phyloP scores from a whole-genome alignment of 1,284 basidiomycete species.

The Sporisorium scitamineum region DNA sequence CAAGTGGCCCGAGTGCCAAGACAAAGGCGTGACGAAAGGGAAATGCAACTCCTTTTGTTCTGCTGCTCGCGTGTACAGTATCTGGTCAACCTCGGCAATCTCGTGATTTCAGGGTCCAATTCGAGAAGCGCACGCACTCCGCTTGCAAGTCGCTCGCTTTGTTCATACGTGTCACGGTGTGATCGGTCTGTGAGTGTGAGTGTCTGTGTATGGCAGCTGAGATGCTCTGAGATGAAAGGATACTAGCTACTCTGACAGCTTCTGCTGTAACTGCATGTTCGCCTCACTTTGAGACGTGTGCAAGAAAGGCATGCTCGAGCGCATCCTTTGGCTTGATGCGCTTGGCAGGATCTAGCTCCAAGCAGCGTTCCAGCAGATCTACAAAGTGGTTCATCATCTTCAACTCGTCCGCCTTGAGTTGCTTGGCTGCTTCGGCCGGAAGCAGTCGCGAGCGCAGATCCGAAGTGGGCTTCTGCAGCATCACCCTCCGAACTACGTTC shows the following conservation, averaged over 20 bases:
- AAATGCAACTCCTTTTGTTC: background rate
- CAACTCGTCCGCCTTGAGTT: conserved; percentile 87
- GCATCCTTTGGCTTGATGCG: conserved; percentile 89
- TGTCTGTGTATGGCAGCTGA: too few relatives aligned
- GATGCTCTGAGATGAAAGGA: too few relatives aligned
- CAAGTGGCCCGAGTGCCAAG: background rate
- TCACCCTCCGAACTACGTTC: conserved; percentile 84
- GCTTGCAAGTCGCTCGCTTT: background rate
- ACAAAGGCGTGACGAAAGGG: conserved; percentile 6
- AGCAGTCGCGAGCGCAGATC: conserved; percentile 86
- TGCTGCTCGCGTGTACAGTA: conserved; percentile 6
- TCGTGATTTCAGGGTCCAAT: conserved; percentile 12
- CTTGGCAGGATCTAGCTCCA: conserved; percentile 87
- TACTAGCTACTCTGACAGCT: background rate
- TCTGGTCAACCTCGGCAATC: background rate
- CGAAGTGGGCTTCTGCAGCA: conserved; percentile 83
- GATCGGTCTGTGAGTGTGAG: too few relatives aligned
- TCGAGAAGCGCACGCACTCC: background rate
- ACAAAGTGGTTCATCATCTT: conserved; percentile 86
- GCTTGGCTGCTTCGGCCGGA: conserved; percentile 78
- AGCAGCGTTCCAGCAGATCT: conserved; percentile 90
- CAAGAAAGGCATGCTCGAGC: conserved; percentile 82
- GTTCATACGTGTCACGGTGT: too few relatives aligned
- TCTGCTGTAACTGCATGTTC: background rate
- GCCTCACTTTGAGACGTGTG: conserved; percentile 9